Percentiles rank a stretch among this genome's conserved stretches.
Evolutionary conservation across 2,329 filamentous ascomycete genomes (phyloP).

Genomic region (Teratosphaeria zuluensis): DNA sequence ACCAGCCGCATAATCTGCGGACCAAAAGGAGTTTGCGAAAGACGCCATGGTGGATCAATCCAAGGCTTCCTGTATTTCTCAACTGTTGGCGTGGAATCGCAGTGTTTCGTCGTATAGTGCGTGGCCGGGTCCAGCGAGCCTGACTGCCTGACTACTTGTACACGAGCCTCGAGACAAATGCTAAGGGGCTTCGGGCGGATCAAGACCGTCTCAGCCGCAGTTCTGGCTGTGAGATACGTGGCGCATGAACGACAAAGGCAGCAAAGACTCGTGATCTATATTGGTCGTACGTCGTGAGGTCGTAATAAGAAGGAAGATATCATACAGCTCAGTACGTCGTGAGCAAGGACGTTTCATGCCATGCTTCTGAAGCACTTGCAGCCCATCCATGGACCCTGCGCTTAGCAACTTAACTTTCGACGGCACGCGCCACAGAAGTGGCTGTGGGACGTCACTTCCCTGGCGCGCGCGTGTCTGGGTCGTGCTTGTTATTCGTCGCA

Average conservation of each 20-base stretch:
- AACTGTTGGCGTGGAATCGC: not conserved
- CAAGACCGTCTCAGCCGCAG: not conserved
- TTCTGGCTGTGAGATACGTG: not conserved
- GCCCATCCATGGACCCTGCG: not conserved
- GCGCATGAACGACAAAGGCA: not conserved
- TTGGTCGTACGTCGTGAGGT: not conserved
- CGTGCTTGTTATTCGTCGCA: not conserved
- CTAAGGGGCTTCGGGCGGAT: not conserved
- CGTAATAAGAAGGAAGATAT: not conserved
- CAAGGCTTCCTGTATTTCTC: not conserved
- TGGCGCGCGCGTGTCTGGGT: not conserved
- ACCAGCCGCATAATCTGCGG: slow-evolving; percentile 92
- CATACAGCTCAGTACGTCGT: not conserved
- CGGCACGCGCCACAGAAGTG: not conserved
- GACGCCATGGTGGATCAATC: slow-evolving; percentile 53
- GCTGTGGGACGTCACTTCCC: too few relatives aligned
- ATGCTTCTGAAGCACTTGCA: not conserved
- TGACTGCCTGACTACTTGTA: not conserved
- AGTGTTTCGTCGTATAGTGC: not conserved
- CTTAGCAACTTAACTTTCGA: too few relatives aligned
- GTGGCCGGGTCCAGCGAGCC: not conserved
- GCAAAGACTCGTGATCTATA: not conserved
- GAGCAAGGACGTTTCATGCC: not conserved
- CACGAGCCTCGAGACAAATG: not conserved
- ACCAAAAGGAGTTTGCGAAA: slow-evolving; percentile 97